A percentile compares a stretch with the other conserved stretches of the same genome.
phyloP scores from a whole-genome alignment of 2,329 filamentous ascomycete genomes.

The Emericellopsis atlantica region DNA sequence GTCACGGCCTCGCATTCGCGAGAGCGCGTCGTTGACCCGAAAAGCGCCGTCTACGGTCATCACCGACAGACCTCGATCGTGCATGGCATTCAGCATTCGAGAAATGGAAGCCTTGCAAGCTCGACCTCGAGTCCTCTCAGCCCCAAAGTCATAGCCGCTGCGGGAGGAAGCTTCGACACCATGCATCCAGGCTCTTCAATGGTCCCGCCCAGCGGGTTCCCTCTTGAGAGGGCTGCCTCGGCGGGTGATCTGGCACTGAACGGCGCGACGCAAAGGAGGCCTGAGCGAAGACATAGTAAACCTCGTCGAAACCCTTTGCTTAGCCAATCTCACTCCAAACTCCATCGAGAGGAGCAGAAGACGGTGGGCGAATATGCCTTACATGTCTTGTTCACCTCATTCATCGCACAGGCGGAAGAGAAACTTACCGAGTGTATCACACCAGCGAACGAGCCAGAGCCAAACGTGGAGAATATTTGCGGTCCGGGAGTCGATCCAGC shows the following conservation, averaged over 20 bases:
- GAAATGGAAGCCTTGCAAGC: slow-evolving; percentile 79
- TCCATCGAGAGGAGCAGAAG: slow-evolving; percentile 64
- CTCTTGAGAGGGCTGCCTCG: slow-evolving; percentile 33
- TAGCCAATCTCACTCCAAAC: slow-evolving; percentile 64
- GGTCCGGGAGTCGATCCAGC: slow-evolving; percentile 76
- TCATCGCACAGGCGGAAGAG: slow-evolving; percentile 92
- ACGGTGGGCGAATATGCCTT: slow-evolving; percentile 97
- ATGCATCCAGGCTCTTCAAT: slow-evolving; percentile 27
- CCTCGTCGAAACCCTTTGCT: slow-evolving; percentile 59
- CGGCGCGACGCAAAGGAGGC: slow-evolving; percentile 34
- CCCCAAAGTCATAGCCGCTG: slow-evolving; percentile 69
- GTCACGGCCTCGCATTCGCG: slow-evolving; percentile 29
- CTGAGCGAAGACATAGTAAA: slow-evolving; percentile 53
- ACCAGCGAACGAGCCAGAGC: slow-evolving; percentile 66
- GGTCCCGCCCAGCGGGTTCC: slow-evolving; percentile 8
- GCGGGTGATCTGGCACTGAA: slow-evolving; percentile 29
- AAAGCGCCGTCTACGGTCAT: slow-evolving; percentile 58
- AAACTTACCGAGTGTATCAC: slow-evolving; percentile 86
- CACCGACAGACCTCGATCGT: slow-evolving; percentile 96
- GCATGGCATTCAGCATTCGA: slow-evolving; percentile 84
- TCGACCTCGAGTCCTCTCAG: slow-evolving; percentile 75
- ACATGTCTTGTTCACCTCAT: slow-evolving; percentile 94
- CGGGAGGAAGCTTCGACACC: slow-evolving; percentile 31
- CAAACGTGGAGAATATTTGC: slow-evolving; percentile 79
- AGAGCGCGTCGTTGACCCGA: slow-evolving; percentile 42